Conservation (phyloP, 306 rosid species). For the Lathyrus tuberosus region DNA sequence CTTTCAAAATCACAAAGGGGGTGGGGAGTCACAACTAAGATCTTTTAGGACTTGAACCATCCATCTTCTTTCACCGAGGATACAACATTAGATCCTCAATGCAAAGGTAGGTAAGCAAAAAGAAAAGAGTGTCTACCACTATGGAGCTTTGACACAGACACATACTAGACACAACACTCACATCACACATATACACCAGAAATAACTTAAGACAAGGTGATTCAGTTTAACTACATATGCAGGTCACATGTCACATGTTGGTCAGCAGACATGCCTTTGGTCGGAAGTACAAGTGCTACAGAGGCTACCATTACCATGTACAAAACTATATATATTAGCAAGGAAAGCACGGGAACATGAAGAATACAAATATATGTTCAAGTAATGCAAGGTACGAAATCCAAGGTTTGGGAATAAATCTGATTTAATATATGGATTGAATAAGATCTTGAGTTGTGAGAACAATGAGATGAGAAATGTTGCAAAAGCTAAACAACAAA, state of each 20-base stretch:
- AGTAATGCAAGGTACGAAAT: too few species aligned
- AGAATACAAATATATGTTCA: conserved; percentile 6
- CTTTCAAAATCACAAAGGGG: too few species aligned
- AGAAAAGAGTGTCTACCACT: neutral
- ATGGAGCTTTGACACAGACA: neutral
- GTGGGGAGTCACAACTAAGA: too few species aligned
- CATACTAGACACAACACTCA: neutral
- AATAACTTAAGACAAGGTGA: neutral
- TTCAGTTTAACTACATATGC: neutral
- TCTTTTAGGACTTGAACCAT: conserved; percentile 7
- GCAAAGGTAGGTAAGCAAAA: conserved; percentile 8
- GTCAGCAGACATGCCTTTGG: neutral
- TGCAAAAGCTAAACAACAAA: neutral
- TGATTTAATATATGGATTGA: neutral
- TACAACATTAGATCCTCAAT: conserved; percentile 24
- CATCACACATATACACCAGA: neutral
- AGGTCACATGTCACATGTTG: neutral
- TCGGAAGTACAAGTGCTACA: neutral
- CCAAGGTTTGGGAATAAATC: neutral
- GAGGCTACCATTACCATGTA: conserved; percentile 11
- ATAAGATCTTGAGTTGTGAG: conserved; percentile 35
- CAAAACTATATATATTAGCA: conserved; percentile 20
- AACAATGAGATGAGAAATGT: conserved; percentile 25
- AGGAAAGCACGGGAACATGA: neutral
- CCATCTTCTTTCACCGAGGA: conserved; percentile 18